Base-by-base conservation (phyloP, 371 early-diverging fungal genomes). In the Mucor ambiguus region DNA sequence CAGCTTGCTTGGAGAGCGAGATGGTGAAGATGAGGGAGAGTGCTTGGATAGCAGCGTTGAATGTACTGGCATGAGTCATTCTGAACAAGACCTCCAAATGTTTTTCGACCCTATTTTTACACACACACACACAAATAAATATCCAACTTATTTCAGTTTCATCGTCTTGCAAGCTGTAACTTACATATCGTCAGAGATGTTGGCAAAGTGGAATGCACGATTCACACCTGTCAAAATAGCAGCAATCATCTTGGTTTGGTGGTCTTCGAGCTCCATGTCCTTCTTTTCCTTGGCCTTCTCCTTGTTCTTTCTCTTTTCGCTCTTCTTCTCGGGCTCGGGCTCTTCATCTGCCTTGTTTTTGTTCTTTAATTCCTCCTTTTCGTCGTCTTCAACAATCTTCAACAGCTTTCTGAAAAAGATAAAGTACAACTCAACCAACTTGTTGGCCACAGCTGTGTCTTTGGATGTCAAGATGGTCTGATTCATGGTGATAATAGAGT, bases 141-240 rank as follows among this genome's bases (percentile, higher is more conserved):
- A 62, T 56, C 64, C 30, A 35, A 37, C 32, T 54, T 44, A 35
- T 44, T n/a, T 48, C 30, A 33, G 41, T 58, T 49, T 29, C 32
- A 29, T 28, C 26, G 49, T 41, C 4, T 28, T 11, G 24, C 26
- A 24, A 52, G 52, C 6, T 52, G 24, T 24, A 11, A 73, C 80
- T 78, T 89, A 91, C 76, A 85, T 84, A n/a, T 81, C 83, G 68
- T 92, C 91, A 3, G 90, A 87, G 20, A 96, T 80, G 69, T 93
- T 85, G 37, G 95, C 86, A 74, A 90, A 98, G 24, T 96, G 97
- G 78, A 96, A 94, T 11, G 96, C 95, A 54, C 98, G 94, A 71
- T 97, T 96, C 38, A 98, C 89, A 67, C 98, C 98, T 0, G 97
- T 97, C 54, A 98, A 79, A 29, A 97, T 82, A 5, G 94, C 96